A percentile compares a stretch with the other conserved stretches of the same genome.
These are phyloP conservation scores for Dillenia turbinata DNA, from an alignment of 164 flowering plant species.

Conservation along the genomic window DNA sequence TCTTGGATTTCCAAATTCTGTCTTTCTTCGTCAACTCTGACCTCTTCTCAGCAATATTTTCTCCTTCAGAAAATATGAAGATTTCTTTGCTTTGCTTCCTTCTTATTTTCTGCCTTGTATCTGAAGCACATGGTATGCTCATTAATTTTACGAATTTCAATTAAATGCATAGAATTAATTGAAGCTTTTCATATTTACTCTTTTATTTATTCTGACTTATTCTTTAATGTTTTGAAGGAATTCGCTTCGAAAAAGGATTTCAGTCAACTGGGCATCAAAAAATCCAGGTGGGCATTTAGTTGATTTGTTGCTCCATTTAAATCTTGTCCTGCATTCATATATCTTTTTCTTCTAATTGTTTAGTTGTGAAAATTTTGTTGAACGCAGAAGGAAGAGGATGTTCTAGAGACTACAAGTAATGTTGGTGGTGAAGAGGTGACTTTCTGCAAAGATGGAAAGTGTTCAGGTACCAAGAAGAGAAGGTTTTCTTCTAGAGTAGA, in stretches of 20 bases:
- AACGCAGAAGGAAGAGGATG: constrained; percentile 16
- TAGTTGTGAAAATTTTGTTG: neutral
- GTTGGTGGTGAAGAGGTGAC: constrained; percentile 7
- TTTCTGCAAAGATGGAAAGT: constrained; percentile 21
- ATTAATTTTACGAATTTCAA: no score
- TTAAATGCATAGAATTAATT: no score
- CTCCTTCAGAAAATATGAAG: constrained; percentile 15
- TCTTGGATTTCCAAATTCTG: no score
- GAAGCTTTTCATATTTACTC: neutral
- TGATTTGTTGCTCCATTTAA: neutral
- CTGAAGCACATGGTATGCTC: constrained; percentile 27
- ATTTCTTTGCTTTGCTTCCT: constrained; percentile 15
- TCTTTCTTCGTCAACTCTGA: no score
- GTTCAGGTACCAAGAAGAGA: constrained; percentile 33
- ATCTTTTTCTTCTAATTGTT: neutral
- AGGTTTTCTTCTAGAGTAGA: constrained; percentile 22
- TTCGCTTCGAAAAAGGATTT: constrained; percentile 22
- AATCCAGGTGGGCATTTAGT: constrained; percentile 15
- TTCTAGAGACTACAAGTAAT: constrained; percentile 1
- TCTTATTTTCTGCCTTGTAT: constrained; percentile 22
- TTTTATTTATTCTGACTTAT: neutral
- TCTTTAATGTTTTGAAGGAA: constrained; percentile 16
- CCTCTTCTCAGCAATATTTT: no score
- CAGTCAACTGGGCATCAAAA: constrained; percentile 7
- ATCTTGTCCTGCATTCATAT: neutral